phyloP scores from a whole-genome alignment of 768 basidiomycete genomes.

The Peribolospora kevripleyi region DNA sequence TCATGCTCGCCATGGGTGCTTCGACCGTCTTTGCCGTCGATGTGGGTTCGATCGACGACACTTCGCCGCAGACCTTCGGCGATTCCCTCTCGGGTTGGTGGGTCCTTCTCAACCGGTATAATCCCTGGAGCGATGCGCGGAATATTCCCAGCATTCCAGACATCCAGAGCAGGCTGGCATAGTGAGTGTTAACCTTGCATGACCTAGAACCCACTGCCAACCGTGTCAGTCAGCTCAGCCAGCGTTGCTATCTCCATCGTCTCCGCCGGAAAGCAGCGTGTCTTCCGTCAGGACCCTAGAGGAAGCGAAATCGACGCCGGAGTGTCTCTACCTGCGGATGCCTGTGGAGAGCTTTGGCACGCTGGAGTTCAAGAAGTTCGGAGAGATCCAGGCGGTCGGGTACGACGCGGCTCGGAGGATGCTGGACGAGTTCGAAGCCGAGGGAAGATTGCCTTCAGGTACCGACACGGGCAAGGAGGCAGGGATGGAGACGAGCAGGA shows the following conservation, averaged over 20 bases:
- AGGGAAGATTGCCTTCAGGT: conserved; percentile 57
- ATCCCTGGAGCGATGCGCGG: conserved; percentile 41
- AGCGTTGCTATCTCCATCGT: neutral
- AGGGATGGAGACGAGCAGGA: conserved; percentile 26
- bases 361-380: conserved; percentile 24
- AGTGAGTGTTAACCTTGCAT: conserved; percentile 33
- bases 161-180: conserved; percentile 79
- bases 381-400: conserved; percentile 65
- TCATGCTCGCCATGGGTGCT: conserved; percentile 80
- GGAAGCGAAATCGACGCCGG: conserved; percentile 73
- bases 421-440: conserved; percentile 52
- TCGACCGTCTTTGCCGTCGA: conserved; percentile 77
- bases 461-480: conserved; percentile 24
- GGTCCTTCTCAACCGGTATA: conserved; percentile 78
- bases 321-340: conserved; percentile 78
- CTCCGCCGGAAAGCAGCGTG: conserved; percentile 31
- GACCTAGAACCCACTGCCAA: neutral
- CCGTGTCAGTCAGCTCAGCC: neutral
- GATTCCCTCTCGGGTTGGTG: conserved; percentile 92
- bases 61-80: conserved; percentile 78
- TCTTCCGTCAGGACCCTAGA: conserved; percentile 86
- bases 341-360: conserved; percentile 93
- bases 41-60: conserved; percentile 84
- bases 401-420: conserved; percentile 46
- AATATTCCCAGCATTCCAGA: conserved; percentile 72